phyloP scores from a whole-genome alignment of 2,329 filamentous ascomycete genomes.

The Aspergillus latus region DNA sequence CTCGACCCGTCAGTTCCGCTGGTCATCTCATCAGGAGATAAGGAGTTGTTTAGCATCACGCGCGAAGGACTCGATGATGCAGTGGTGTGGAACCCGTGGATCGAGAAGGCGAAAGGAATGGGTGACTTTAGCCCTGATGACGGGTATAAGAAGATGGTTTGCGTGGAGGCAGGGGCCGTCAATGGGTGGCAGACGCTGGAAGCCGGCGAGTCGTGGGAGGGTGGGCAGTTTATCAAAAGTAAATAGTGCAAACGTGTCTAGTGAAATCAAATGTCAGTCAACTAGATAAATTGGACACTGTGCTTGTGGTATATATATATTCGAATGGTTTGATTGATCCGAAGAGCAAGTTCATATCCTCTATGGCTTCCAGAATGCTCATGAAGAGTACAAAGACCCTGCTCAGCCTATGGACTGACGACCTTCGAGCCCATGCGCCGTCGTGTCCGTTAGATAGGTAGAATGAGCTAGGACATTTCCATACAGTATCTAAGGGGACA shows the following conservation, averaged over 20 bases:
- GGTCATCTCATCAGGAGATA: slow-evolving; percentile 42
- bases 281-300: too few relatives aligned
- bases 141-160: slow-evolving; percentile 90
- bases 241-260: slow-evolving; percentile 13
- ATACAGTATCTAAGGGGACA: too few relatives aligned
- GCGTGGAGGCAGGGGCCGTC: slow-evolving; percentile 86
- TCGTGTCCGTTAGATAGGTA: too few relatives aligned
- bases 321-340: too few relatives aligned
- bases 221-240: slow-evolving; percentile 58
- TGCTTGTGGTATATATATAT: too few relatives aligned
- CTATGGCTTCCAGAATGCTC: too few relatives aligned
- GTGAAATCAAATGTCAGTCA: too few relatives aligned
- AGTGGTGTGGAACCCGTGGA: slow-evolving; percentile 97
- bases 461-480: too few relatives aligned
- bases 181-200: slow-evolving; percentile 81
- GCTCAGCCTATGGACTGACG: too few relatives aligned
- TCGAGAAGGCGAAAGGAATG: slow-evolving; percentile 77
- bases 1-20: slow-evolving; percentile 54
- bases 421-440: too few relatives aligned
- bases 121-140: slow-evolving; percentile 86
- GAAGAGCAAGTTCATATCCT: too few relatives aligned
- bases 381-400: too few relatives aligned
- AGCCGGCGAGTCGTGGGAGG: slow-evolving; percentile 69
- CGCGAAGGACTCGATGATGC: slow-evolving; percentile 84
- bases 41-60: slow-evolving; percentile 68